Percentiles rank a stretch among this genome's conserved stretches.
phyloP scores from a whole-genome alignment of 768 basidiomycete species.

The Xerocomellus dryophilus region DNA sequence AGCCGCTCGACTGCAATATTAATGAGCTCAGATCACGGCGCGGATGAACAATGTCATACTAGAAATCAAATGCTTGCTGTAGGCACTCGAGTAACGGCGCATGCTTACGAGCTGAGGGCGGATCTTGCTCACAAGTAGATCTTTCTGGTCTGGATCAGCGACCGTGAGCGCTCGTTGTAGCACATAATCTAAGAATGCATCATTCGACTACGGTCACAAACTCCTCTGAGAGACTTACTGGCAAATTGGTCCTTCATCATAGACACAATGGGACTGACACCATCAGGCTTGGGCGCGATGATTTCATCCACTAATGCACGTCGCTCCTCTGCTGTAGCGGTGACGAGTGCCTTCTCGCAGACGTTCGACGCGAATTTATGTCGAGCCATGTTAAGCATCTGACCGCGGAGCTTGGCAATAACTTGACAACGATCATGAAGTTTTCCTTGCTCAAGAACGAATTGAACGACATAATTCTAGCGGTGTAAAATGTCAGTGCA shows the following conservation, averaged over 20 bases:
- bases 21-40: slow-evolving; percentile 8
- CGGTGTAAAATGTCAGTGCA: slow-evolving; percentile 7
- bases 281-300: slow-evolving; percentile 60
- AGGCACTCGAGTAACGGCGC: slow-evolving; percentile 66
- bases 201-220: slow-evolving; percentile 3
- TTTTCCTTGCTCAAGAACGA: slow-evolving; percentile 79
- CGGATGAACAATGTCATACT: slow-evolving; percentile 47
- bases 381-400: slow-evolving; percentile 74
- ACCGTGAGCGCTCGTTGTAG: slow-evolving; percentile 73
- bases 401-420: slow-evolving; percentile 66
- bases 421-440: slow-evolving; percentile 66
- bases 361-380: slow-evolving; percentile 97
- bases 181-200: slow-evolving; percentile 64
- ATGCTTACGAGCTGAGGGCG: slow-evolving; percentile 67
- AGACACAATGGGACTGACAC: slow-evolving; percentile 60
- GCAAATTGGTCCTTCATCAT: slow-evolving; percentile 89
- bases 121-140: slow-evolving; percentile 57
- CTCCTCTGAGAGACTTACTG: slow-evolving; percentile 50
- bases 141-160: slow-evolving; percentile 71
- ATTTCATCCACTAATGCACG: slow-evolving; percentile 78
- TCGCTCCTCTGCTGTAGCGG: slow-evolving; percentile 62
- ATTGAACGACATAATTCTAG: slow-evolving; percentile 95
- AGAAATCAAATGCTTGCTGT: slow-evolving; percentile 77
- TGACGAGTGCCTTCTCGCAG: slow-evolving; percentile 82
- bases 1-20: slow-evolving; percentile 60